Conservation (phyloP, 257 asterid species). For the Solanum arcanum region DNA sequence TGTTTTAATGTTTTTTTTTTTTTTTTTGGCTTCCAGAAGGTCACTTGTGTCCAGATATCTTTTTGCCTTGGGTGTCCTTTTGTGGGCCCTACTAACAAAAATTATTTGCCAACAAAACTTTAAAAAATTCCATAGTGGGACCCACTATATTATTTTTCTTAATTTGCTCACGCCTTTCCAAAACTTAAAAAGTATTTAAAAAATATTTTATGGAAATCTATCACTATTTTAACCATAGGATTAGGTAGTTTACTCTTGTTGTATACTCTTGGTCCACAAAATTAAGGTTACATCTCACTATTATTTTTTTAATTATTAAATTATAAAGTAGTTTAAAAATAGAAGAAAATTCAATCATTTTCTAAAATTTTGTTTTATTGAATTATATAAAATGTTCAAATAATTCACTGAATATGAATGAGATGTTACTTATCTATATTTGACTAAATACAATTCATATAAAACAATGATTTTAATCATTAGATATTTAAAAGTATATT, state of each 20-base stretch:
- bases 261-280: neutral
- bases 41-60: slow-evolving; percentile 16
- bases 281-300: no score
- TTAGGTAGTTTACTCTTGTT: neutral
- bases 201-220: neutral
- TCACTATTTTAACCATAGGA: neutral
- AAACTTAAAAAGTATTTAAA: neutral
- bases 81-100: neutral
- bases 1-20: neutral
- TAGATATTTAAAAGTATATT: neutral
- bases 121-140: neutral
- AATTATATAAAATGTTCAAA: neutral
- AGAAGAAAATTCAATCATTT: no score
- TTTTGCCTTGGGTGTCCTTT: slow-evolving; percentile 1
- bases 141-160: neutral
- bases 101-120: neutral
- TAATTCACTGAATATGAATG: neutral
- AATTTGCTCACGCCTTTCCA: neutral
- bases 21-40: slow-evolving; percentile 11
- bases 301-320: no score
- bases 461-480: neutral
- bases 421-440: no score
- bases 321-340: neutral
- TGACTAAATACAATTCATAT: no score
- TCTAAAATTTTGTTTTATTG: no score